Evolutionary conservation across 106 monocot genomes (phyloP).

Genomic region (Dioscorea dumetorum): DNA sequence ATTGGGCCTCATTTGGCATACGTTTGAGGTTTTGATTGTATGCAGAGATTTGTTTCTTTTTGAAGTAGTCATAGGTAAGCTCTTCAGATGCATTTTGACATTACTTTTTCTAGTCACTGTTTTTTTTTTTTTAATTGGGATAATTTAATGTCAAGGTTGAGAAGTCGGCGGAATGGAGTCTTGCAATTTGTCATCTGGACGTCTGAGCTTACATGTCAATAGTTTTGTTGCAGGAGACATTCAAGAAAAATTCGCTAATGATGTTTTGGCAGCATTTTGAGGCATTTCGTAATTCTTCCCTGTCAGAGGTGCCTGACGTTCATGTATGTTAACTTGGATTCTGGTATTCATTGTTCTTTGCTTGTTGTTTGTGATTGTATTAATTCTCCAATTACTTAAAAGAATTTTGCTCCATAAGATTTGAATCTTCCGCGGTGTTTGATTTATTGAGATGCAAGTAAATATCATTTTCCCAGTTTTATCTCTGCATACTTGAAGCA

Average conservation of each 20-base stretch:
- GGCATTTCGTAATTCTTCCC: slow-evolving; percentile 22
- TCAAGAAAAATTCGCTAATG: slow-evolving; percentile 47
- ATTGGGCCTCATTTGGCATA: neutral
- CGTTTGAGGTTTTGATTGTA: too few species aligned
- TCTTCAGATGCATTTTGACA: neutral
- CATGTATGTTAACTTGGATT: slow-evolving; percentile 13
- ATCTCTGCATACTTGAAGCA: neutral
- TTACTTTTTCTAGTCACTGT: too few species aligned
- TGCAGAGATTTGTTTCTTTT: neutral
- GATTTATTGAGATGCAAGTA: neutral
- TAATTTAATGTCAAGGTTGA: too few species aligned
- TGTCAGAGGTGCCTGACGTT: slow-evolving; percentile 18
- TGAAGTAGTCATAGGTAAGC: neutral
- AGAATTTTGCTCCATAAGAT: neutral
- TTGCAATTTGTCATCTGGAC: neutral
- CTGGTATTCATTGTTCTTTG: neutral
- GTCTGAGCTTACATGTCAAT: neutral
- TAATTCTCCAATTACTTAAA: neutral
- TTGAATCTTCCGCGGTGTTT: neutral
- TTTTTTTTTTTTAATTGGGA: too few species aligned
- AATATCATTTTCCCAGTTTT: neutral
- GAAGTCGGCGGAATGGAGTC: neutral
- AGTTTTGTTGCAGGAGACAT: slow-evolving; percentile 50
- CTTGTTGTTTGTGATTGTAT: neutral
- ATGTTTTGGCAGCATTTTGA: slow-evolving; percentile 71